Evolutionary conservation across 345 rosid genomes (phyloP).

Genomic region (Hirschfeldia incana): DNA sequence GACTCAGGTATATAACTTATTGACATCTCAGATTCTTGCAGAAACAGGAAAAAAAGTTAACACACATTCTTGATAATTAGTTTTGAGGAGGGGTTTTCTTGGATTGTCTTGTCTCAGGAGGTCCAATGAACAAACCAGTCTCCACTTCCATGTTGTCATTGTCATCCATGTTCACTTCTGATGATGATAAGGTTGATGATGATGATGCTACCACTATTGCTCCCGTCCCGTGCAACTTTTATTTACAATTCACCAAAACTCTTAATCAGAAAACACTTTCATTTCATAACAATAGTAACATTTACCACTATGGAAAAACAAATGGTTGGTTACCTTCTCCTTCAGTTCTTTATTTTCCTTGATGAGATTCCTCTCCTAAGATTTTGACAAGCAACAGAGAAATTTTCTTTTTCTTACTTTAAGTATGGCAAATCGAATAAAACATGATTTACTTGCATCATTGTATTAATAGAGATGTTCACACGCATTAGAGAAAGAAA

Average conservation of each 20-base stretch:
- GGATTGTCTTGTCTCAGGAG: slow-evolving; percentile 46
- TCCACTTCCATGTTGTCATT: slow-evolving; percentile 46
- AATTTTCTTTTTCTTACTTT: background rate
- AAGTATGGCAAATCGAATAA: background rate
- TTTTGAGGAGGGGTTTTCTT: background rate
- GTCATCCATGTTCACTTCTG: slow-evolving; percentile 25
- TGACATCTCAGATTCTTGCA: background rate
- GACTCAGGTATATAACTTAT: slow-evolving; percentile 3
- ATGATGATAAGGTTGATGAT: slow-evolving; percentile 19
- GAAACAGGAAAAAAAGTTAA: background rate
- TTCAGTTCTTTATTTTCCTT: slow-evolving; percentile 57
- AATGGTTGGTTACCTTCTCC: slow-evolving; percentile 46
- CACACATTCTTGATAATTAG: slow-evolving; percentile 7
- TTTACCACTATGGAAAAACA: background rate
- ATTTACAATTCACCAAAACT: slow-evolving; percentile 2
- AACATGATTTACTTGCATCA: too few species aligned
- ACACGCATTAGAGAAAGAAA: background rate
- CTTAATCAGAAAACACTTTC: slow-evolving; percentile 1
- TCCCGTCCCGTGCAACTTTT: slow-evolving; percentile 40
- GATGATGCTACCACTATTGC: slow-evolving; percentile 9
- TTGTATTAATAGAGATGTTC: background rate
- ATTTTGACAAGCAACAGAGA: background rate
- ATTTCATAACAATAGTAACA: background rate
- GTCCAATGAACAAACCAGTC: slow-evolving; percentile 77
- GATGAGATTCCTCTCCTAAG: slow-evolving; percentile 54